phyloP scores from a whole-genome alignment of 2,329 filamentous ascomycete species.

The Chaetomium globosum region DNA sequence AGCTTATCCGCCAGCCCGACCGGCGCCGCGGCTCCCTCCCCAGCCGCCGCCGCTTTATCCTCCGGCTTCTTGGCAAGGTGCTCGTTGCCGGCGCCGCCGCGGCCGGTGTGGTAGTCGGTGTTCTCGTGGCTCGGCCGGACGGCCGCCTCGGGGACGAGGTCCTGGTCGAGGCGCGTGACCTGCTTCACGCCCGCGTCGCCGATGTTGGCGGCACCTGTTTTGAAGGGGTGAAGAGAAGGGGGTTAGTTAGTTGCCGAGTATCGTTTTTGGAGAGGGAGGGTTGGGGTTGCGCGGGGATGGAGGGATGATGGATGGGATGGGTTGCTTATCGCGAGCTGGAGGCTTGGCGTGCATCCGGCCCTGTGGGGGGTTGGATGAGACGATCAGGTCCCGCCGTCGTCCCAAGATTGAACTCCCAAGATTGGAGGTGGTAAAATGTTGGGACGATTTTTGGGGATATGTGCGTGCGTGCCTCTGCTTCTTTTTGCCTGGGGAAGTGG shows the following conservation, averaged over 20 bases:
- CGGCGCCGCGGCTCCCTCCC: constrained; percentile 26
- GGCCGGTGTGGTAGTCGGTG: constrained; percentile 59
- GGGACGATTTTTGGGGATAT: not conserved
- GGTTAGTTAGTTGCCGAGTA: not conserved
- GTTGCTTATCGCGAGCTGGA: constrained; percentile 7
- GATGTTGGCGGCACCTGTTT: constrained; percentile 61
- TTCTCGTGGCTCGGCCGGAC: constrained; percentile 52
- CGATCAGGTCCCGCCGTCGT: not conserved
- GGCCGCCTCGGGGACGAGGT: constrained; percentile 57
- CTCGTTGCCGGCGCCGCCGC: constrained; percentile 63
- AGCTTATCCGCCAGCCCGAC: constrained; percentile 58
- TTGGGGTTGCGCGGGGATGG: constrained; percentile 1
- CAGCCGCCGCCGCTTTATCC: constrained; percentile 39
- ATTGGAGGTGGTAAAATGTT: not conserved
- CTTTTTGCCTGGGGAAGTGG: not conserved
- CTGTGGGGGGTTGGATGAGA: constrained; percentile 11
- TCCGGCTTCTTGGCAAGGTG: constrained; percentile 40
- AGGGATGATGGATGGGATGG: not conserved
- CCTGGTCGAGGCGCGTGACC: constrained; percentile 52
- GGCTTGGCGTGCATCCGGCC: constrained; percentile 13
- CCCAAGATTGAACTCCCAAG: not conserved
- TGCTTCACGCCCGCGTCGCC: constrained; percentile 50
- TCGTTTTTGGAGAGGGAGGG: not conserved
- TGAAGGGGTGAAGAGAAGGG: not conserved
- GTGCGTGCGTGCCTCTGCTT: not conserved